These are phyloP conservation scores for Rhodofomes roseus DNA, from an alignment of 1,284 basidiomycete species.

Conservation along the genomic window DNA sequence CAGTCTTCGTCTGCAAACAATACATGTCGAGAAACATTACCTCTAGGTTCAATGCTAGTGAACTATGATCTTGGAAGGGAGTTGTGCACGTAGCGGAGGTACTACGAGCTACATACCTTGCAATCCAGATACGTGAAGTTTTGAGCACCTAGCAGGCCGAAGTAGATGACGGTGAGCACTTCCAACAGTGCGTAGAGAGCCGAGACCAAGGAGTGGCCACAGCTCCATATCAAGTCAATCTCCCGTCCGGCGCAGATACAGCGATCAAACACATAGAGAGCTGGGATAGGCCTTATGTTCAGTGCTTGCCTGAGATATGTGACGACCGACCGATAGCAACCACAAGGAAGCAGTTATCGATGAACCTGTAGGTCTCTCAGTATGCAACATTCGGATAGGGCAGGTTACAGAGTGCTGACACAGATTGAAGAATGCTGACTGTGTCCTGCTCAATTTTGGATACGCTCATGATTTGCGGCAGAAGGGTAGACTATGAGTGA, in stretches of 20 bases:
- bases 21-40: background rate
- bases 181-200: background rate
- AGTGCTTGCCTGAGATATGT: background rate
- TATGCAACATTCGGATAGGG: no score
- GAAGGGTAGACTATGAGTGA: no score
- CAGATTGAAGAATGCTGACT: no score
- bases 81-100: background rate
- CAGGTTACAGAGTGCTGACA: no score
- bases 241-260: background rate
- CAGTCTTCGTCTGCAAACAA: no score
- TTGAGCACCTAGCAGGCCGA: background rate
- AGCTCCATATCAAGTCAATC: background rate
- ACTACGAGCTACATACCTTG: background rate
- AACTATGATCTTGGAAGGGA: background rate
- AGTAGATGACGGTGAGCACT: background rate
- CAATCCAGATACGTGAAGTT: background rate
- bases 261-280: background rate
- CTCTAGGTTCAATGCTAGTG: background rate
- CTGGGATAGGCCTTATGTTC: background rate
- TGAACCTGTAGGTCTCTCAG: no score
- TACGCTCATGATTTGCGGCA: no score
- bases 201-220: background rate
- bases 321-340: no score
- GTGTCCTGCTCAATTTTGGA: no score
- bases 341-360: no score